Percentiles rank a stretch among this genome's conserved stretches.
Evolutionary conservation across 441 rosid species (phyloP).

Genomic region (Jatropha multifida): DNA sequence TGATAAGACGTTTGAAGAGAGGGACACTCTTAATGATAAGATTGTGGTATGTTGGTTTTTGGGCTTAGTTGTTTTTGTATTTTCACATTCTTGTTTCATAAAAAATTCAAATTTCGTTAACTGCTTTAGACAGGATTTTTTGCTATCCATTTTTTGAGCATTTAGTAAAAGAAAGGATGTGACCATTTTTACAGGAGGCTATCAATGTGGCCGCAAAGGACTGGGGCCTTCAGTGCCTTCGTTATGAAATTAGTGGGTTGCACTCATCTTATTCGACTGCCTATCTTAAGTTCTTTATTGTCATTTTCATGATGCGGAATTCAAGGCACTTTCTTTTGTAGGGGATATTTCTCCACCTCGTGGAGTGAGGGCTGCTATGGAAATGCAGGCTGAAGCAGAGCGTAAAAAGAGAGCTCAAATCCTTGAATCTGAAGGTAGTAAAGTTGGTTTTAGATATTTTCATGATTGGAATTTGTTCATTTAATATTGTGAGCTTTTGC

Average conservation of each 20-base stretch:
- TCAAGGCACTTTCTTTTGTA: constrained; percentile 26
- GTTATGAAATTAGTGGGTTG: constrained; percentile 89
- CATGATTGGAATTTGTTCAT: not conserved
- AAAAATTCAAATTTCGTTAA: not conserved
- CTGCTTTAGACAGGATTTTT: not conserved
- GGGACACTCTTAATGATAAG: constrained; percentile 89
- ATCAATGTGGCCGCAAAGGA: constrained; percentile 89
- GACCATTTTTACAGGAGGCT: constrained; percentile 52
- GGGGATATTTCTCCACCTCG: constrained; percentile 98
- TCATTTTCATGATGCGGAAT: not conserved
- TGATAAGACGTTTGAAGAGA: constrained; percentile 93
- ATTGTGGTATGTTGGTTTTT: constrained; percentile 64
- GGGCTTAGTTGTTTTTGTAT: too few relatives aligned
- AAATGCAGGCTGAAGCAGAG: constrained; percentile 99
- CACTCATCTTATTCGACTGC: not conserved
- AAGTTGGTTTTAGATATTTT: not conserved
- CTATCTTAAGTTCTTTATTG: too few relatives aligned
- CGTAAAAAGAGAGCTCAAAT: constrained; percentile 93
- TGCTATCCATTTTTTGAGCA: not conserved
- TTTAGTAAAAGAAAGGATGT: not conserved
- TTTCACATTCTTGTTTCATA: not conserved
- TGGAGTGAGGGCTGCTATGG: constrained; percentile 95
- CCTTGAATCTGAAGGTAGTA: constrained; percentile 88
- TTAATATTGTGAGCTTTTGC: not conserved
- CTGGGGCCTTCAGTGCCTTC: constrained; percentile 94